phyloP scores from a whole-genome alignment of 2,329 filamentous ascomycete species.

The Zopfia rhizophila region DNA sequence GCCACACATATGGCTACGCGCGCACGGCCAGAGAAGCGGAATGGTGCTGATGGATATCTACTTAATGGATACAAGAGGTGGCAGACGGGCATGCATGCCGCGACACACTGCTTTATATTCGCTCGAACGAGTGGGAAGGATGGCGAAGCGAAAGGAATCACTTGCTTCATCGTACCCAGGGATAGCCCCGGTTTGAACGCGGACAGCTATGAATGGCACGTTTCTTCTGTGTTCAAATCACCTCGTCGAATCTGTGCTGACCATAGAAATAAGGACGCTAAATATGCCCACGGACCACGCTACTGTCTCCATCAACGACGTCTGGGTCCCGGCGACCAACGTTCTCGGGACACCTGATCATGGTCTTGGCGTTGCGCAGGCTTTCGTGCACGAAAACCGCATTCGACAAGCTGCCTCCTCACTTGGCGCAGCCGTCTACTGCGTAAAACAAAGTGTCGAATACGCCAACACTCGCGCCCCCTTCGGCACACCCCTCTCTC shows the following conservation, averaged over 20 bases:
- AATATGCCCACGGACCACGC: constrained; percentile 76
- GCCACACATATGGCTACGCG: constrained; percentile 70
- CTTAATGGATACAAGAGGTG: constrained; percentile 71
- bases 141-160: constrained; percentile 67
- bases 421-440: constrained; percentile 69
- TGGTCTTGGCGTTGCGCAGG: constrained; percentile 70
- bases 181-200: constrained; percentile 64
- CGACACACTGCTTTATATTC: constrained; percentile 71
- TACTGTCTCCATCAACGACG: constrained; percentile 66
- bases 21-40: constrained; percentile 57
- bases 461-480: constrained; percentile 66
- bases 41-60: constrained; percentile 60
- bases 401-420: constrained; percentile 72
- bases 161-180: constrained; percentile 68
- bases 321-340: constrained; percentile 65
- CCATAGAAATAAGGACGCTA: constrained; percentile 59
- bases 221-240: constrained; percentile 1
- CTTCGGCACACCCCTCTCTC: constrained; percentile 66
- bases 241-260: not conserved
- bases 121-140: constrained; percentile 66
- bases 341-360: constrained; percentile 64
- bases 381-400: constrained; percentile 73
- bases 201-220: constrained; percentile 67
- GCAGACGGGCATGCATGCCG: constrained; percentile 72
- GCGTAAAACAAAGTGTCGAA: constrained; percentile 66